phyloP scores from a whole-genome alignment of 768 basidiomycete species.

The Termitomyces sp. region DNA sequence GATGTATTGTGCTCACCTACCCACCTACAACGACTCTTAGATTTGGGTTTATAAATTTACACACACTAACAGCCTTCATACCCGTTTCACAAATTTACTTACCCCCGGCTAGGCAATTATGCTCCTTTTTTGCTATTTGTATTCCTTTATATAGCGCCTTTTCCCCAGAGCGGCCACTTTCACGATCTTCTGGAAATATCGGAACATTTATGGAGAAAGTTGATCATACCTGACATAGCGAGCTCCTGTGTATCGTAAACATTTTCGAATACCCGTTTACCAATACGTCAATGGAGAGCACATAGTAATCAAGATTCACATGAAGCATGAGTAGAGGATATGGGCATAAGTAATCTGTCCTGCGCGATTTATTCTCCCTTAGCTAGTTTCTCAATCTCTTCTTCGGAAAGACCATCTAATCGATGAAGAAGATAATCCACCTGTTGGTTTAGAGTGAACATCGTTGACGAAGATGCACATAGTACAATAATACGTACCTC shows the following conservation, averaged over 20 bases:
- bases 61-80: constrained; percentile 5
- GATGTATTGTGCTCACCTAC: neutral
- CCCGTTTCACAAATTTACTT: constrained; percentile 5
- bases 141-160: constrained; percentile 5
- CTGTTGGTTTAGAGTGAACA: constrained; percentile 31
- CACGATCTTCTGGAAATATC: constrained; percentile 11
- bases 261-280: constrained; percentile 1
- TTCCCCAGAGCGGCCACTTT: neutral
- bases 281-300: neutral
- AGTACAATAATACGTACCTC: constrained; percentile 55
- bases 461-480: neutral
- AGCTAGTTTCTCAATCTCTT: constrained; percentile 67
- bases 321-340: neutral
- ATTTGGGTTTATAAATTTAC: constrained; percentile 39
- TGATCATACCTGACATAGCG: neutral
- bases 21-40: constrained; percentile 16
- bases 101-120: constrained; percentile 9
- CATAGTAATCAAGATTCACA: neutral
- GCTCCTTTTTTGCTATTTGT: constrained; percentile 1
- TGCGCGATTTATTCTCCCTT: constrained; percentile 1
- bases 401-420: constrained; percentile 77
- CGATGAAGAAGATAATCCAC: constrained; percentile 93
- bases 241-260: constrained; percentile 4
- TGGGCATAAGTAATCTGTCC: neutral
- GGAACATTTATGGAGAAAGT: constrained; percentile 1